Percentiles rank a stretch among this genome's conserved stretches.
phyloP scores from a whole-genome alignment of 2,329 filamentous ascomycete genomes.

The Talaromyces atroroseus region DNA sequence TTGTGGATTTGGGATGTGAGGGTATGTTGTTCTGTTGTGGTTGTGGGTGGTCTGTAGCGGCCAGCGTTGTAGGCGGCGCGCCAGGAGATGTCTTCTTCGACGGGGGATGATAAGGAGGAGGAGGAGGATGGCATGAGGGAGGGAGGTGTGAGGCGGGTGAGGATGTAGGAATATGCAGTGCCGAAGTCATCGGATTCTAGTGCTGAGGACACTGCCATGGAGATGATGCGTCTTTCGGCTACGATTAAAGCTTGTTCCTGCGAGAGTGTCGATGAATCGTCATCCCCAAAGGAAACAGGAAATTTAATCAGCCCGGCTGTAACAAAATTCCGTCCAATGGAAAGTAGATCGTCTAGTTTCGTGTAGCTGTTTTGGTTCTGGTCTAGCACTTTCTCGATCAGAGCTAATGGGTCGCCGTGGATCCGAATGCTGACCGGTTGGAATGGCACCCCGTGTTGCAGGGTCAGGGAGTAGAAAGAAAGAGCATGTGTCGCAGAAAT shows the following conservation, averaged over 20 bases:
- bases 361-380: conserved; percentile 59
- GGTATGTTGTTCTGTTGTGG: conserved; percentile 21
- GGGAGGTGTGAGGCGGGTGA: conserved; percentile 49
- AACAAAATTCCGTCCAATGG: conserved; percentile 56
- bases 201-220: conserved; percentile 43
- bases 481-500: conserved; percentile 58
- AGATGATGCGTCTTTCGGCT: conserved; percentile 44
- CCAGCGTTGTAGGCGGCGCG: conserved; percentile 59
- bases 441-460: conserved; percentile 61
- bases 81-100: conserved; percentile 57
- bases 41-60: conserved; percentile 42
- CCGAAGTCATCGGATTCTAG: conserved; percentile 45
- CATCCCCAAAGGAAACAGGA: not conserved
- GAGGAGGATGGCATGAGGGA: conserved; percentile 25
- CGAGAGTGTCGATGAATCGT: conserved; percentile 12
- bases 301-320: conserved; percentile 35
- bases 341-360: conserved; percentile 58
- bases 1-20: conserved; percentile 45
- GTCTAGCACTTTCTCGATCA: conserved; percentile 56
- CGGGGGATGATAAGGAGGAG: conserved; percentile 16
- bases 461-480: conserved; percentile 59
- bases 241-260: conserved; percentile 22
- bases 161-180: conserved; percentile 62
- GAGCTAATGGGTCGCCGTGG: conserved; percentile 53
- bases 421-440: conserved; percentile 63